Conservation (phyloP, 192 early-diverging fungal genomes). For the Dispira simplex region DNA sequence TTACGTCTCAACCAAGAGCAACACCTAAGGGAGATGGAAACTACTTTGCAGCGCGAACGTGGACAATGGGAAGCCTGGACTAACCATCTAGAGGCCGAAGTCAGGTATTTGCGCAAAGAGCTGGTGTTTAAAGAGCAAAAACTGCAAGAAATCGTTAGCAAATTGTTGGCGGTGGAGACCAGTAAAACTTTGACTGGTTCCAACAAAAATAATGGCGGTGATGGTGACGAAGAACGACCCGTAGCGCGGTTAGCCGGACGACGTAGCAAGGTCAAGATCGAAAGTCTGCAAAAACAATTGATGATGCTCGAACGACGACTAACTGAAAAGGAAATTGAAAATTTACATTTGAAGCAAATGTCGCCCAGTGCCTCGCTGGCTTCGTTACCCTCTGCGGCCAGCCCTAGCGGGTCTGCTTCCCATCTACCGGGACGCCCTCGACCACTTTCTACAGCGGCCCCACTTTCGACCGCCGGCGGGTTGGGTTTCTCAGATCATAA, state of each 20-base stretch:
- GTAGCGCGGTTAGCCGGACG: not conserved
- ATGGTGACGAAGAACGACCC: not conserved
- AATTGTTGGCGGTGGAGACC: conserved; percentile 1
- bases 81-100: conserved; percentile 2
- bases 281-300: conserved; percentile 2
- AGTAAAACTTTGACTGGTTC: not conserved
- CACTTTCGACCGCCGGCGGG: not conserved
- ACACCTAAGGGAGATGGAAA: not conserved
- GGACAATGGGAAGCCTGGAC: conserved; percentile 2
- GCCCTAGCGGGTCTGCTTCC: not conserved
- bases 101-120: conserved; percentile 2
- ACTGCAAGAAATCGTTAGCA: conserved; percentile 5
- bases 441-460: not conserved
- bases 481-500: not conserved
- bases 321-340: conserved; percentile 1
- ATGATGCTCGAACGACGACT: conserved; percentile 7
- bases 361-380: not conserved
- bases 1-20: conserved; percentile 3
- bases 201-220: not conserved
- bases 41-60: not conserved
- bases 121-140: conserved; percentile 8
- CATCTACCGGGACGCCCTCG: not conserved
- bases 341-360: conserved; percentile 1
- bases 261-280: not conserved
- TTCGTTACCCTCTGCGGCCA: not conserved